Conservation (phyloP, 805 yeast genomes). For the Blastobotrys attinorum region DNA sequence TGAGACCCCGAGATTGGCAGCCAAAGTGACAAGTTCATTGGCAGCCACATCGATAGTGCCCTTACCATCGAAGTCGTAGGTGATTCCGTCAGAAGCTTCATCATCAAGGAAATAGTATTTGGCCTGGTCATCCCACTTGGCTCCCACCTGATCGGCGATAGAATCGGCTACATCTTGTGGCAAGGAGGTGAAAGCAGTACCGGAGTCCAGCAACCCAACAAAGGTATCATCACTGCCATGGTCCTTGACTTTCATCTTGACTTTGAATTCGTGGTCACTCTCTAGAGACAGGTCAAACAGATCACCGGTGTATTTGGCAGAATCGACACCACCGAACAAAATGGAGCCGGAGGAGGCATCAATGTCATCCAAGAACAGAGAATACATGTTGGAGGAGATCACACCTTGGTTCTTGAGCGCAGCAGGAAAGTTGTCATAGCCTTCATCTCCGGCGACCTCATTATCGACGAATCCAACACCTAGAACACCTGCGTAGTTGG, state of each 20-base stretch:
- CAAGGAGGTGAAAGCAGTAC: conserved; percentile 41
- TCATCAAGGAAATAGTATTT: not conserved
- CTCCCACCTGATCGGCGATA: conserved; percentile 30
- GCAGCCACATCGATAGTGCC: conserved; percentile 19
- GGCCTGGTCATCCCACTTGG: conserved; percentile 10
- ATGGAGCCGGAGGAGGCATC: conserved; percentile 22
- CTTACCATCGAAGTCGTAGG: conserved; percentile 6
- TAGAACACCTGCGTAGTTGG: conserved; percentile 13
- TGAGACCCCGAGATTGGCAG: conserved; percentile 3
- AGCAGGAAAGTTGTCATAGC: conserved; percentile 54
- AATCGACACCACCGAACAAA: conserved; percentile 46
- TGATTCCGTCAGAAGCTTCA: not conserved
- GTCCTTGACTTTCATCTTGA: conserved; percentile 24
- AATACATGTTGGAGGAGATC: conserved; percentile 48
- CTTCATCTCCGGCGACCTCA: conserved; percentile 18
- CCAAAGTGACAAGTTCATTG: conserved; percentile 16
- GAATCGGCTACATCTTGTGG: conserved; percentile 27
- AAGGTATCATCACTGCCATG: conserved; percentile 20
- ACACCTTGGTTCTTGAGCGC: conserved; percentile 48
- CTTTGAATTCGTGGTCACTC: conserved; percentile 20
- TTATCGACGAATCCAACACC: conserved; percentile 23
- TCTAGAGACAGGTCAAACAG: conserved; percentile 35
- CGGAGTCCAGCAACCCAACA: conserved; percentile 39
- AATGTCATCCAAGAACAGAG: conserved; percentile 46
- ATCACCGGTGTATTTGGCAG: conserved; percentile 33